Evolutionary conservation across 2,329 filamentous ascomycete species (phyloP).

Genomic region (Didymella segeticola): DNA sequence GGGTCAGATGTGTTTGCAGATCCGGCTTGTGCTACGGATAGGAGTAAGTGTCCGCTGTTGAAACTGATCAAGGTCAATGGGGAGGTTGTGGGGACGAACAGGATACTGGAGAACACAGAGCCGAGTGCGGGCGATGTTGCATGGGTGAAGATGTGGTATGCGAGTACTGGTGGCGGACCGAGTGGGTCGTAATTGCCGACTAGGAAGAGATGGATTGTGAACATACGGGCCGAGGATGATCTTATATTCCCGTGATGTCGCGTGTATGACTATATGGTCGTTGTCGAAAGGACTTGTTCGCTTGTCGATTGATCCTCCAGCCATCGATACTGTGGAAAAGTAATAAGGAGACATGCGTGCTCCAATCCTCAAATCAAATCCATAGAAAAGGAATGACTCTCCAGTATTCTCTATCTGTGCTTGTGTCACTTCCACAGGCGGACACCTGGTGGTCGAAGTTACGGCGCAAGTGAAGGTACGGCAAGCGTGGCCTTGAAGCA

Average conservation of each 20-base stretch:
- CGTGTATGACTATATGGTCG: neutral
- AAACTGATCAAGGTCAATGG: neutral
- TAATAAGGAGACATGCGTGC: no score
- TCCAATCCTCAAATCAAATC: no score
- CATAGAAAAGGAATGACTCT: no score
- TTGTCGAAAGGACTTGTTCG: no score
- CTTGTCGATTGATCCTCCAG: no score
- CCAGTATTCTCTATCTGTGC: no score
- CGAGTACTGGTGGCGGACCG: neutral
- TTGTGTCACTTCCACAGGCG: no score
- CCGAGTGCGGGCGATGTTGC: neutral
- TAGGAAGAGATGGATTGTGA: neutral
- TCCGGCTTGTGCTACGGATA: neutral
- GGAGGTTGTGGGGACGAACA: neutral
- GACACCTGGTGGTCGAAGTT: no score
- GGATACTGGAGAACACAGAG: neutral
- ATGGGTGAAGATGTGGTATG: conserved; percentile 12
- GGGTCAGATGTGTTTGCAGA: neutral
- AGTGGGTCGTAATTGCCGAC: neutral
- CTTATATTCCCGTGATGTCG: neutral
- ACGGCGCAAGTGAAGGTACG: no score
- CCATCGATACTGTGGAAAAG: no score
- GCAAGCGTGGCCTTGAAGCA: no score
- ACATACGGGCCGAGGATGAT: neutral
- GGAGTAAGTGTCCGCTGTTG: neutral